These are phyloP conservation scores for Platanus orientalis DNA, from an alignment of 164 flowering plant species.

Conservation along the genomic window DNA sequence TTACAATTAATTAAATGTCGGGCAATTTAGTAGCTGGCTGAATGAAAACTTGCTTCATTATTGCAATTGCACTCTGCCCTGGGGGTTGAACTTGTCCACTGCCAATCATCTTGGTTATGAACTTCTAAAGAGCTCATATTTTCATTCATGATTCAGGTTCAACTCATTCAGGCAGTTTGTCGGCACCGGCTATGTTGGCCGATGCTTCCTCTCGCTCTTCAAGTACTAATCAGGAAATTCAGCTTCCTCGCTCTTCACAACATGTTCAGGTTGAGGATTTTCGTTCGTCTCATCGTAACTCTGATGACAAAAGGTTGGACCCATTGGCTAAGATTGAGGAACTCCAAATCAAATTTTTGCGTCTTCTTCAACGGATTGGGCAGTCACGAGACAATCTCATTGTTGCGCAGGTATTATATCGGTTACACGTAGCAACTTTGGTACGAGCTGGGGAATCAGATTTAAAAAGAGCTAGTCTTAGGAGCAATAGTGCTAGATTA, in stretches of 20 bases:
- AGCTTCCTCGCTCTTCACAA: constrained; percentile 12
- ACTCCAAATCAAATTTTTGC: constrained; percentile 71
- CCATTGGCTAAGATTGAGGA: constrained; percentile 64
- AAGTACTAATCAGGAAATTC: constrained; percentile 28
- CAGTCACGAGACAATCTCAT: constrained; percentile 47
- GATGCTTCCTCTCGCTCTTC: constrained; percentile 20
- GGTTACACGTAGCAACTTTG: constrained; percentile 71
- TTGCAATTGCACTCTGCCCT: background rate
- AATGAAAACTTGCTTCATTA: too few relatives aligned
- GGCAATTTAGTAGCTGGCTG: too few relatives aligned
- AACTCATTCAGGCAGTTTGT: constrained; percentile 19
- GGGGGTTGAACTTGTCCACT: background rate
- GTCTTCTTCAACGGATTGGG: constrained; percentile 63
- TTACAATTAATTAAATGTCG: too few relatives aligned
- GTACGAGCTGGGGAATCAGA: constrained; percentile 72
- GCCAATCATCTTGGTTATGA: background rate
- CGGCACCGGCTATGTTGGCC: constrained; percentile 18
- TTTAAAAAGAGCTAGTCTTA: constrained; percentile 43
- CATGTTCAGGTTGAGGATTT: constrained; percentile 30
- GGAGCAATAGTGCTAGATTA: constrained; percentile 42
- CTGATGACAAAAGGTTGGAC: constrained; percentile 29
- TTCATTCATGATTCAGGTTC: constrained; percentile 26
- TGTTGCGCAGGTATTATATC: constrained; percentile 77
- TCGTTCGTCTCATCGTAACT: constrained; percentile 15
- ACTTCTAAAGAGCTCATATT: background rate